Base-by-base conservation (phyloP, 2,329 filamentous ascomycete genomes). In the Chaetomium strumarium region DNA sequence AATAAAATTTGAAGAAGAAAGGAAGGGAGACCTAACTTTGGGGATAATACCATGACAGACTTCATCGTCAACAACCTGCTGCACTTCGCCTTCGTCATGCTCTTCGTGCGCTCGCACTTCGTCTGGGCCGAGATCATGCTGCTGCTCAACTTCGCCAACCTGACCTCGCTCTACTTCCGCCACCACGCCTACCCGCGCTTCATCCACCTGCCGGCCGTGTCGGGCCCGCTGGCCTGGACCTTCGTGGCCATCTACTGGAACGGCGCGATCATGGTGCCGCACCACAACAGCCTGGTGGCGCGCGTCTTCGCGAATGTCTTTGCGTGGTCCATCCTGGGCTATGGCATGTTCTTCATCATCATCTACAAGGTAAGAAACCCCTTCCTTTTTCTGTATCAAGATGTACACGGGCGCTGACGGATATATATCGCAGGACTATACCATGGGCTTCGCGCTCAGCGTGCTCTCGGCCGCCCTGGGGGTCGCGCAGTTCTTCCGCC, bases 171-270 rank as follows among this genome's bases (percentile, higher is more conserved):
- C 31, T 95, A 95, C 73, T 90, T 92, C 79, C 83, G 86, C 57
- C 85, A 95, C 46, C 14, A 79, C 17, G 79, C 79, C 0, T 84
- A 85, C 50, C 82, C 87, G 4, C 78, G 83, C 55, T 82, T 87
- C 63, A 88, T 95, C 61, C 90, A 95, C 69, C 73, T 84, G 11
- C 82, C 88, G 6, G 83, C 84, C 41, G 82, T 90, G 19, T 85
- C 86, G 14, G 88, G 84, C 0, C 90, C 90, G 6, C 75, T 95
- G 60, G 88, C 86, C 1, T 96, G 89, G 88, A 90, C 86, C 13
- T 88, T 93, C 64, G 83, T 92, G 13, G 86, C 88, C 30, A 77
- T 96, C 49, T 92, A 91, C 75, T 95, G 89, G 88, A 88, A 90
- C 62, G 90, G 90, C 9, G 89, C 90, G 17, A 84, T 91, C 44